Conservation (phyloP, 306 rosid genomes). For the Senna siamea region DNA sequence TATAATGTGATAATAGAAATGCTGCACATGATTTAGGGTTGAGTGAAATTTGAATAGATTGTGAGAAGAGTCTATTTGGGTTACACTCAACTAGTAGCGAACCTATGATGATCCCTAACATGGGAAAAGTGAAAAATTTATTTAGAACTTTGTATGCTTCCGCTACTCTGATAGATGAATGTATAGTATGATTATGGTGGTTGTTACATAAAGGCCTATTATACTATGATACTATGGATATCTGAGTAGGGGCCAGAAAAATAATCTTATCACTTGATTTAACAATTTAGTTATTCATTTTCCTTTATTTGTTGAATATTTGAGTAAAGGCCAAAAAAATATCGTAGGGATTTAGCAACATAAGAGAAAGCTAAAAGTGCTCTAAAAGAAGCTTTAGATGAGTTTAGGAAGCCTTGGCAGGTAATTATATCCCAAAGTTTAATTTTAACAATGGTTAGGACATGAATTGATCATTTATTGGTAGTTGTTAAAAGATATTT, state of each 20-base stretch:
- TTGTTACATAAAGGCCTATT: background rate
- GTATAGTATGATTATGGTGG: too few species aligned
- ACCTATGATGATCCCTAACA: too few species aligned
- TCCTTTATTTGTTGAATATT: conserved; percentile 29
- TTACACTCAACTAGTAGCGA: too few species aligned
- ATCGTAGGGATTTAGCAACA: conserved; percentile 71
- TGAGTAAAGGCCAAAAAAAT: conserved; percentile 84
- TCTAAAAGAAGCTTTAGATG: conserved; percentile 82
- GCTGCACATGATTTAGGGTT: too few species aligned
- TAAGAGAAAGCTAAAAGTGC: conserved; percentile 95
- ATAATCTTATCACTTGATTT: conserved; percentile 6
- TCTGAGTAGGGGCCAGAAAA: too few species aligned
- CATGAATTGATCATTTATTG: too few species aligned
- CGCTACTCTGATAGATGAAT: too few species aligned
- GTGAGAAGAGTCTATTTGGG: too few species aligned
- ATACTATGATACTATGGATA: background rate
- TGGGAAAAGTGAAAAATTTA: too few species aligned
- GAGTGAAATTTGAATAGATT: too few species aligned
- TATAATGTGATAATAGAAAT: too few species aligned
- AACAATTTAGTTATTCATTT: conserved; percentile 7
- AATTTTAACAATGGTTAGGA: background rate
- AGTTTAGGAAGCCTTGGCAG: conserved; percentile 92
- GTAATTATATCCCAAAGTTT: conserved; percentile 40
- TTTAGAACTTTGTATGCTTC: too few species aligned
- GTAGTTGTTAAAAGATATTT: background rate